phyloP scores from a whole-genome alignment of 73 alveolate genomes.

The Paramecium bursaria region DNA sequence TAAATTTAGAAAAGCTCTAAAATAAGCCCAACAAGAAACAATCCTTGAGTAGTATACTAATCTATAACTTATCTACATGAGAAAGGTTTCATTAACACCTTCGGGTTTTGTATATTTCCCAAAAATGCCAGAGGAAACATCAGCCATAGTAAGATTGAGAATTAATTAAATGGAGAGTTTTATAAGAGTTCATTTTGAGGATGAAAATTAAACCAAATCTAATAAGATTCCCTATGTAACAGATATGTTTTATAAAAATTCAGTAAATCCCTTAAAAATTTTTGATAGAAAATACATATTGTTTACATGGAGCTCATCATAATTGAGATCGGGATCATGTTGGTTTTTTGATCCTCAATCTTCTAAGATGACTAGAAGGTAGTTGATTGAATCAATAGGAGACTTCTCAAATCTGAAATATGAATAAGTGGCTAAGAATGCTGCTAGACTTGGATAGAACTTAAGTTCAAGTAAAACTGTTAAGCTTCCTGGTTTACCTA shows the following conservation, averaged over 20 bases:
- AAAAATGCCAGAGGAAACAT: conserved; percentile 69
- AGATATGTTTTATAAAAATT: conserved; percentile 65
- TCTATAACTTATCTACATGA: conserved; percentile 5
- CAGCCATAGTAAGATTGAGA: conserved; percentile 80
- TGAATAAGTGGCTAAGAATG: conserved; percentile 79
- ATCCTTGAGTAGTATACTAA: neutral
- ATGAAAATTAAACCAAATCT: conserved; percentile 81
- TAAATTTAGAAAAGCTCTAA: neutral
- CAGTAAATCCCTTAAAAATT: conserved; percentile 71
- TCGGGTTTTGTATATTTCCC: conserved; percentile 50
- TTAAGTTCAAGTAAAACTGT: conserved; percentile 83
- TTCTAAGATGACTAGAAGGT: conserved; percentile 66
- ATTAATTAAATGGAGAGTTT: conserved; percentile 75
- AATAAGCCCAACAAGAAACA: neutral
- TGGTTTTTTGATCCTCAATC: conserved; percentile 78
- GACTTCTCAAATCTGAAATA: conserved; percentile 79
- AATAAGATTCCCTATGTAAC: conserved; percentile 70
- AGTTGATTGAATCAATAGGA: conserved; percentile 76
- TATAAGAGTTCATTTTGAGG: conserved; percentile 81
- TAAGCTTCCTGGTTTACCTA: conserved; percentile 54
- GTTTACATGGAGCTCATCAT: conserved; percentile 89
- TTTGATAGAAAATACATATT: conserved; percentile 72
- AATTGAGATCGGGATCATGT: conserved; percentile 80
- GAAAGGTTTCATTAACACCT: conserved; percentile 66
- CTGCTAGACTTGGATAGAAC: conserved; percentile 90